phyloP scores from a whole-genome alignment of 2,329 filamentous ascomycete species.

The Penicillium expansum region DNA sequence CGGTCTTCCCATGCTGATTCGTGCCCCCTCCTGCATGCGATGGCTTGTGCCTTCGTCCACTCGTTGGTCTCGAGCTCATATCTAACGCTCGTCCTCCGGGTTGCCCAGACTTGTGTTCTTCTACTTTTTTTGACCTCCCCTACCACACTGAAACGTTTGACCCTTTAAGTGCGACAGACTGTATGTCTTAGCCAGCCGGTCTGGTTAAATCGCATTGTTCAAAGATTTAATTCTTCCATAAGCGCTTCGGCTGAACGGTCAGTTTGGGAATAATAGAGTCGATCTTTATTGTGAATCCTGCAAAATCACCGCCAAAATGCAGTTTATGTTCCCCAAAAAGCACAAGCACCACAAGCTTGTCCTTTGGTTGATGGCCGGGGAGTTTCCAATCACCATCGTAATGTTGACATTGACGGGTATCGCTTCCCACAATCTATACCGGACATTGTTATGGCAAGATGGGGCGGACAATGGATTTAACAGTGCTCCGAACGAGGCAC shows the following conservation, averaged over 20 bases:
- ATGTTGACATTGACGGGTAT: conserved; percentile 61
- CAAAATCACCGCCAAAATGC: conserved; percentile 31
- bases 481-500: conserved; percentile 54
- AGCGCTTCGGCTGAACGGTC: conserved; percentile 5
- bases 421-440: conserved; percentile 60
- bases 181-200: conserved; percentile 38
- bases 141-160: conserved; percentile 15
- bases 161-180: conserved; percentile 29
- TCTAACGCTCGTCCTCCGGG: conserved; percentile 28
- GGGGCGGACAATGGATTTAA: conserved; percentile 62
- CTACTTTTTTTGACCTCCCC: conserved; percentile 12
- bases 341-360: conserved; percentile 55
- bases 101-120: conserved; percentile 21
- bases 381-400: conserved; percentile 57
- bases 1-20: conserved; percentile 24
- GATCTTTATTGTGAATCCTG: not conserved
- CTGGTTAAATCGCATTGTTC: conserved; percentile 31
- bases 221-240: not conserved
- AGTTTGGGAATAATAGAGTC: conserved; percentile 1
- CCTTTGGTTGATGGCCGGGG: conserved; percentile 52
- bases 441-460: conserved; percentile 61
- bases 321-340: conserved; percentile 49
- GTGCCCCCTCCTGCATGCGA: conserved; percentile 30
- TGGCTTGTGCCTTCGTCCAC: conserved; percentile 14
- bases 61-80: conserved; percentile 26